Conservation (phyloP, 257 asterid genomes). For the Primulina tabacum region DNA sequence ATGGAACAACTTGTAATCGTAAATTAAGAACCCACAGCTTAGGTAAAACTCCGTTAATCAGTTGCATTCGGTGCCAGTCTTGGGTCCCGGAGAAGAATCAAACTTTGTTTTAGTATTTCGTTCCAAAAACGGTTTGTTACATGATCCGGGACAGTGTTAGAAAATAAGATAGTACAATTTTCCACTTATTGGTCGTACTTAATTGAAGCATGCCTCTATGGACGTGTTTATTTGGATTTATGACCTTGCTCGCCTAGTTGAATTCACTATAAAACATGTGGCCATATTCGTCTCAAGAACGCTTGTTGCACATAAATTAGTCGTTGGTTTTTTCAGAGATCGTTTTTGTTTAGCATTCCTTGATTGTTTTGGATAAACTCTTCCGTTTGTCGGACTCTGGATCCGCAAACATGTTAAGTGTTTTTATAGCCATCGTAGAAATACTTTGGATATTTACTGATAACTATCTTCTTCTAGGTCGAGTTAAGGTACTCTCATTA, state of each 20-base stretch:
- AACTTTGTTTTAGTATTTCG: background rate
- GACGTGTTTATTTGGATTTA: background rate
- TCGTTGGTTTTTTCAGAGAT: background rate
- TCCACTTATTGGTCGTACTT: slow-evolving; percentile 1
- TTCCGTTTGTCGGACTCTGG: background rate
- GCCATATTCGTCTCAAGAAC: background rate
- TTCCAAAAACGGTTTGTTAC: background rate
- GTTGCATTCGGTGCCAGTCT: background rate
- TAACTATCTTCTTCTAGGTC: no score
- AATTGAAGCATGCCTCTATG: background rate
- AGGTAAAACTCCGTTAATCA: slow-evolving; percentile 7
- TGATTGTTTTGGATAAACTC: no score
- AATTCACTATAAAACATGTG: background rate
- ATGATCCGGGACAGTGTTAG: background rate
- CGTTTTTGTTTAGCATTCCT: background rate
- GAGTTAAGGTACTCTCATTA: no score
- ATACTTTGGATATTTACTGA: no score
- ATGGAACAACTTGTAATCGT: slow-evolving; percentile 9
- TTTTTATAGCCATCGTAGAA: no score
- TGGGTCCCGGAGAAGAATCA: background rate
- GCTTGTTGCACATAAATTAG: background rate
- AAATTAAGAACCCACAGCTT: slow-evolving; percentile 8
- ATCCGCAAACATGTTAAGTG: background rate
- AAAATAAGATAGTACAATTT: background rate
- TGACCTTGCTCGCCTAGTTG: background rate